Evolutionary conservation across 2,329 filamentous ascomycete species (phyloP).

Genomic region (Diaporthe destruens): DNA sequence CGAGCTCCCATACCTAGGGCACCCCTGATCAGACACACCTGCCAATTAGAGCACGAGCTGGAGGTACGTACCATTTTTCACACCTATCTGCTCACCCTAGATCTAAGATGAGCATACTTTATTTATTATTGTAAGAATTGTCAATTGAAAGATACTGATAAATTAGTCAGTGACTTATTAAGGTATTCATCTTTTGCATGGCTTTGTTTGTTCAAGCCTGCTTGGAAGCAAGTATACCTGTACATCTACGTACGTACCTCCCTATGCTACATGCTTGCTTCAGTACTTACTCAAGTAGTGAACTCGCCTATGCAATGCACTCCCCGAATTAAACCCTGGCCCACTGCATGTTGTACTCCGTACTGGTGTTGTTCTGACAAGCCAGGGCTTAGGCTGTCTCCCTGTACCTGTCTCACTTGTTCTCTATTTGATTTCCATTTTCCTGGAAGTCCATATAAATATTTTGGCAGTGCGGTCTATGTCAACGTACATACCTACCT

Average conservation of each 20-base stretch:
- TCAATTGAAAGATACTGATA: neutral
- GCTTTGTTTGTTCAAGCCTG: neutral
- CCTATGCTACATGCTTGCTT: no score
- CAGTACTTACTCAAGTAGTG: no score
- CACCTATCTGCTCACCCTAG: neutral
- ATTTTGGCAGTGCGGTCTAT: neutral
- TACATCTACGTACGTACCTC: no score
- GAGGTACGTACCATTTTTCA: slow-evolving; percentile 19
- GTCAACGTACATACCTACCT: neutral
- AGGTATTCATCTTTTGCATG: neutral
- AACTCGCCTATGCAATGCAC: neutral
- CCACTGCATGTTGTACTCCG: neutral
- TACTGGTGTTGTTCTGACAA: neutral
- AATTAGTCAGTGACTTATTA: neutral
- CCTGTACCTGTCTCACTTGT: neutral
- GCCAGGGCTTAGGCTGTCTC: neutral
- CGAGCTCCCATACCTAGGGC: slow-evolving; percentile 45
- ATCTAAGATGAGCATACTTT: neutral
- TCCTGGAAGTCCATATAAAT: neutral
- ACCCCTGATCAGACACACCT: slow-evolving; percentile 33
- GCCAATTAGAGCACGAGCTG: slow-evolving; percentile 7
- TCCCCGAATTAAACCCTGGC: neutral
- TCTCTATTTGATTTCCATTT: neutral
- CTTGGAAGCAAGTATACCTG: neutral
- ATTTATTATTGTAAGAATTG: no score